These are phyloP conservation scores for Cucurbita argyrosperma DNA, from an alignment of 306 rosid species.

Conservation along the genomic window DNA sequence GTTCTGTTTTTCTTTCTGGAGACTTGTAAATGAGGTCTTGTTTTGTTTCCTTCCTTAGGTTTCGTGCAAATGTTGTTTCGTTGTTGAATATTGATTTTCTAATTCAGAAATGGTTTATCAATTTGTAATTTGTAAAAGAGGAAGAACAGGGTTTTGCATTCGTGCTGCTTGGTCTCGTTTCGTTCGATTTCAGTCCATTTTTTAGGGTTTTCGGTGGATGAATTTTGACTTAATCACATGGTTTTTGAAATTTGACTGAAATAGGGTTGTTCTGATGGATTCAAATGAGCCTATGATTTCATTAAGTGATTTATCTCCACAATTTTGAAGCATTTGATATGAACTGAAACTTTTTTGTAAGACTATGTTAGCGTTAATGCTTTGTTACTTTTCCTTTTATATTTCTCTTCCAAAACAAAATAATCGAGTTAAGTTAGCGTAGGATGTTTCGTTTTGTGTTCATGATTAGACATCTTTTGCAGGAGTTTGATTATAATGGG, in stretches of 20 bases:
- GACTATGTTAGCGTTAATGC: not conserved
- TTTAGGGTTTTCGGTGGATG: not conserved
- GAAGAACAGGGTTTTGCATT: not conserved
- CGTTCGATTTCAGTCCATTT: not conserved
- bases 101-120: not conserved
- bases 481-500: not conserved
- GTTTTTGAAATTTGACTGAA: not conserved
- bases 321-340: not conserved
- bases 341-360: not conserved
- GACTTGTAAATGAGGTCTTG: slow-evolving; percentile 18
- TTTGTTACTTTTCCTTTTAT: not conserved
- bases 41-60: not conserved
- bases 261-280: not conserved
- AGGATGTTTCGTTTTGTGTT: not conserved
- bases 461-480: not conserved
- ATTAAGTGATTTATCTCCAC: not conserved
- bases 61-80: not conserved
- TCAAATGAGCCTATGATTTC: not conserved
- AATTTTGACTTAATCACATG: not conserved
- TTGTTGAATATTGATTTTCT: not conserved
- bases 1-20: slow-evolving; percentile 6
- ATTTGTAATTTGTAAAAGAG: not conserved
- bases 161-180: not conserved
- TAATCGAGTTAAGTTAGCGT: not conserved
- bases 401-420: not conserved